phyloP scores from a whole-genome alignment of 768 basidiomycete genomes.

The Daedaleopsis nitida region DNA sequence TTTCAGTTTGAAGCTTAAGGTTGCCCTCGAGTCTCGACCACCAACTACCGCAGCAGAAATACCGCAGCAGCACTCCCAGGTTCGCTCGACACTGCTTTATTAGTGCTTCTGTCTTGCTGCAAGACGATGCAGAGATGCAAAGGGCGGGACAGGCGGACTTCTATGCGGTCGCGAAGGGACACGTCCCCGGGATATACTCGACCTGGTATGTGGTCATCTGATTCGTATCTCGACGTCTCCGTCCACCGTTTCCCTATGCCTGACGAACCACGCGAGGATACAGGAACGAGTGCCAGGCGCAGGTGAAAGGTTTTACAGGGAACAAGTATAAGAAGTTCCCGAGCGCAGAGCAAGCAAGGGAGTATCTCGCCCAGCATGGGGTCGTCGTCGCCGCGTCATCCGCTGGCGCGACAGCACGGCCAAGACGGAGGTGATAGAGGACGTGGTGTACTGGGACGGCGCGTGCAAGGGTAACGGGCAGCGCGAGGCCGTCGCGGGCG shows the following conservation, averaged over 20 bases:
- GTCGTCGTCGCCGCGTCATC: neutral
- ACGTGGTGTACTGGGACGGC: slow-evolving; percentile 84
- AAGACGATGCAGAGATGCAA: slow-evolving; percentile 30
- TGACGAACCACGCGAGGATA: neutral
- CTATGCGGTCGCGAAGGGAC: slow-evolving; percentile 72
- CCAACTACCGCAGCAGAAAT: too few species aligned
- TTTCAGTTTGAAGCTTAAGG: too few species aligned
- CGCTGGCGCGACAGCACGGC: neutral
- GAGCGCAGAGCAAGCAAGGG: slow-evolving; percentile 56
- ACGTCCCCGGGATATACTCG: slow-evolving; percentile 61
- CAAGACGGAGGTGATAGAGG: slow-evolving; percentile 15
- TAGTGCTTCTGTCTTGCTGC: too few species aligned
- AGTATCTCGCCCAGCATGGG: slow-evolving; percentile 42
- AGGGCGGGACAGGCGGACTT: slow-evolving; percentile 46
- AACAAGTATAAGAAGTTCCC: slow-evolving; percentile 72
- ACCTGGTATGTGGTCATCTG: slow-evolving; percentile 74
- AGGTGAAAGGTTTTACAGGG: slow-evolving; percentile 63
- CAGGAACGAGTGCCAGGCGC: slow-evolving; percentile 74
- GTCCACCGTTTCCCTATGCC: slow-evolving; percentile 2
- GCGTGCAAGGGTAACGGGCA: too few species aligned
- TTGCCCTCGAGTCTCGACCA: too few species aligned
- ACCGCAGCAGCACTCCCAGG: too few species aligned
- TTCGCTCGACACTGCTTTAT: too few species aligned
- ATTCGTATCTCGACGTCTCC: too few species aligned
- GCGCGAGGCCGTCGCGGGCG: slow-evolving; percentile 73